Evolutionary conservation across 495 filamentous ascomycete genomes (phyloP), one percentile per base, ranked within the genome.

Genomic region (Elaphomyces granulatus): DNA sequence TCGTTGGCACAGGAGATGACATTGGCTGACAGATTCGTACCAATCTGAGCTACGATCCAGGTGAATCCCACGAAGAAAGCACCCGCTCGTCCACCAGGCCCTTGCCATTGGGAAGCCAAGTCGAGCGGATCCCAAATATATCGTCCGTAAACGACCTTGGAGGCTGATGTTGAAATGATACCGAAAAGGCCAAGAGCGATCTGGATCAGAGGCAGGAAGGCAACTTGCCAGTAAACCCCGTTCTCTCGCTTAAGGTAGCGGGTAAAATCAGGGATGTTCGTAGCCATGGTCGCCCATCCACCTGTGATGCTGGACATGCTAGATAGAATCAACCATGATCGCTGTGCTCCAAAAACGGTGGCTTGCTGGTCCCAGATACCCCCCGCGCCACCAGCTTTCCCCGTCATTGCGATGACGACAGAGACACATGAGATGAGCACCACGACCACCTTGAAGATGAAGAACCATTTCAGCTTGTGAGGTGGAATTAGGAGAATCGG

Each of bases 201-300:
- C 54, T 70, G 72, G 36, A 76, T 59, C 15, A 71, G 58, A 10
- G 74, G 72, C 39, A 78, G 63, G 30, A 68, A 59, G 16, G 66
- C 66, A 3, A 73, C 59, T 42, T 78, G 71, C 39, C 71, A 48
- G 40, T 63, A 68, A 44, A 74, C 70, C 26, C 67, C 67, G 16
- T 64, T 60, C 18, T 56, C 45, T 7, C 54, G 54, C 35, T 53
- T 60, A 7, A 72, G 63, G 50, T 75, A 77, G 0, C 74, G 63
- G 8, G 64, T 67, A 58, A 77, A 78, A 55, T 79, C 74, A 4
- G 67, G 64, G 35, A 72, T 71, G 55, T 72, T 70, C 15, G 59
- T 58, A 19, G 61, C 61, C 36, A 71, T 57, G 0, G 58, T 42
- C 4, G 36, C 26, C 4, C 31, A 44, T 38, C 26, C 21, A 30